Evolutionary conservation across 306 rosid genomes (phyloP), one percentile per base, ranked within the genome.

Genomic region (Adenanthera pavonina): DNA sequence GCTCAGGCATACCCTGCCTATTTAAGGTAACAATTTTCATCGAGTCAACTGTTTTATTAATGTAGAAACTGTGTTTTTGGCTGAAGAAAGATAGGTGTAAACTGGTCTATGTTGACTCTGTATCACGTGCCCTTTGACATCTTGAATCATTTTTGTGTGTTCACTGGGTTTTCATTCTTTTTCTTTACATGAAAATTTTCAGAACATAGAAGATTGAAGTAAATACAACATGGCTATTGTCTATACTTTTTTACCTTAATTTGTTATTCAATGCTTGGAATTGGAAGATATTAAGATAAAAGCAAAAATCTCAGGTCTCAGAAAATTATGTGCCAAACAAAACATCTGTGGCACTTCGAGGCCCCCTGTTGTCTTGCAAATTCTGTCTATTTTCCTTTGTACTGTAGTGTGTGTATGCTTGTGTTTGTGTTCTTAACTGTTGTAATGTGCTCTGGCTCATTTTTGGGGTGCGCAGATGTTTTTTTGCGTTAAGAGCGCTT

Each of bases 21-120:
- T 71, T 25, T 66, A 82, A 68, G 82, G 86, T 72, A 60, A 76
- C 40, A 65, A 25, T 36, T 72, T 75, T 76, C 20, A 33, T 69
- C 71, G 41, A 76, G 80, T 72, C 64, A 1, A 12, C 16, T 75
- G 78, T 82, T 71, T 67, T 48, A 11, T 34, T 25, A 12, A 44
- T 51, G 78, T 20, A 14, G 51, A 41, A 7, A 11, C 67, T 61
- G 68, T 61, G 12, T 61, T 61, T 6, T 12, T 13, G 40, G 17
- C 41, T 8, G 4, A 61, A 12, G 8, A 33, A 61, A 5, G 16
- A 8, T 30, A 4, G 68, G 41, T 13, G 41, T 40, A 78, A 67
- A 71, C 59, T 72, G 76, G 47, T 48, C 79, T 76, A 64, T 65
- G 44, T 74, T 44, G 48, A 64, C 62, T 87, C 33, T 46, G 81